Evolutionary conservation across 805 yeast genomes (phyloP), one percentile per base, ranked within the genome.

Genomic region (Suhomyces kilbournensis): DNA sequence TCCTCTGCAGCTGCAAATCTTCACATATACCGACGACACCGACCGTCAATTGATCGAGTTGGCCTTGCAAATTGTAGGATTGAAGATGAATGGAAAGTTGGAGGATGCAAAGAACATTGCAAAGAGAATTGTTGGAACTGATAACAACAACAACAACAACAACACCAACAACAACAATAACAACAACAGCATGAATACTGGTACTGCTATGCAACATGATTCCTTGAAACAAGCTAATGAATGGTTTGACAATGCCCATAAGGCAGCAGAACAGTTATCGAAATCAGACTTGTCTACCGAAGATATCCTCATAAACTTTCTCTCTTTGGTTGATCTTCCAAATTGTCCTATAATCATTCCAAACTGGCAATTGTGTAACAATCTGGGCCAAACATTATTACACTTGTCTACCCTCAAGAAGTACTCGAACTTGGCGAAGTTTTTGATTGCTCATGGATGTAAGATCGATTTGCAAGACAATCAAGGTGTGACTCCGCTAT

Each of bases 41-140:
- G 99, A 94, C 69, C 81, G 94, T 58, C 97, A 93, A 69, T 79
- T 94, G 65, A 89, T 93, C 65, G 99, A 94, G 71, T 76, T 94
- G 56, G 99, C 99, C 1, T 77, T 94, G 60, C 98, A 94, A 66
- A 94, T 94, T 61, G 97, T 94, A 40, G 99, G 99, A 1, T 76
- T 92, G 69, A 93, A 93, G 71, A 91, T 93, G 97, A 92, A 90
- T 64, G 99, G 98, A 53, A 86, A 86, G 62, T 74, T 94, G 53
- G 98, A 94, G 65, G 97, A 93, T 69, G 97, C 98, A 1, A 83
- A 89, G 59, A 91, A 90, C 64, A 89, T 94, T 61, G 98, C 98
- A 1, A 86, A 87, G 67, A 78, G 96, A 57, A 90, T 94, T 58
- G 91, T 93, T 50, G 96, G 94, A 10, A 79, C 82, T 48, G 84